Evolutionary conservation across 75 land plant genomes (phyloP), one percentile per base, ranked within the genome.

Genomic region (Pinus albicaulis): DNA sequence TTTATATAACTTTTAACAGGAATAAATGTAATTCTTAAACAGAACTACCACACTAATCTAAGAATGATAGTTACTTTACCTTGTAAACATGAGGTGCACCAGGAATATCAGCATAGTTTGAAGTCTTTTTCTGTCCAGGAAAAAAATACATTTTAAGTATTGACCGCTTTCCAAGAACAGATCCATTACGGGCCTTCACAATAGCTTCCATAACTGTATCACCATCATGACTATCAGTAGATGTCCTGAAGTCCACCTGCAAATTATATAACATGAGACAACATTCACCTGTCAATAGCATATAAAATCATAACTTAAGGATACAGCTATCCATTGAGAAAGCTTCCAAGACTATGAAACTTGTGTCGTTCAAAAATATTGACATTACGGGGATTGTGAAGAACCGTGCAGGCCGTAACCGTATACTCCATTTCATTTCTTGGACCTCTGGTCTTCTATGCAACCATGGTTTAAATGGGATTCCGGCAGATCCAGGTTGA

Each of bases 391-490:
- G 95, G 20, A 90, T 79, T 57, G 93, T 83, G 69, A 96, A 92
- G 55, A 96, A 87, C 63, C 92, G 92, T 28, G 93, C 92, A 55
- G 99, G 98, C 65, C 95, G 86, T 69, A 96, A 60, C 61, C 95
- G 90, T 77, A 96, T 96, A 83, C 95, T 87, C 99, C 99, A 94
- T 89, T 96, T 96, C 95, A 94, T 92, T 79, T 93, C 89, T 83
- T 92, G 95, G 55, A 92, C 89, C 76, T 96, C 99, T 56, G 98
- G 95, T 63, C 88, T 91, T 72, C 77, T 90, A 60, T 87, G 89
- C 63, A 96, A 75, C 99, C 99, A 96, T 61, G 79, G 82, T 81
- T 92, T 96, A 65, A 94, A 96, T 28, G 89, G 77, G 55, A 92
- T 87, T 72, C 65, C 87, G 28, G 82, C 75, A 72, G 81, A 81